Conservation (phyloP, 352 stramenopile genomes). For the Phytophthora cactorum region DNA sequence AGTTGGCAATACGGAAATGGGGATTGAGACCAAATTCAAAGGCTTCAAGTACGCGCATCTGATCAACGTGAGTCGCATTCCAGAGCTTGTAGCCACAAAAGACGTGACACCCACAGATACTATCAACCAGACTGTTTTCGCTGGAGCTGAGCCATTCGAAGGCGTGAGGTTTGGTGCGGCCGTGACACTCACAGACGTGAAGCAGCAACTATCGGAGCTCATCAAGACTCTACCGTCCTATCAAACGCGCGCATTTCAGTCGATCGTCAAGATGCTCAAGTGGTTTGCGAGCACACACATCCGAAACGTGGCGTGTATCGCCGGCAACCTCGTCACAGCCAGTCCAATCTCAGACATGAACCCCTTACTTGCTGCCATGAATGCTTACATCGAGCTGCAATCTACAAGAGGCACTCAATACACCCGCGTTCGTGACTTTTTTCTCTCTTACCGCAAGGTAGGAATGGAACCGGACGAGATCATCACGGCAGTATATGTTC, state of each 20-base stretch:
- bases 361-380: slow-evolving; percentile 92
- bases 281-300: slow-evolving; percentile 99
- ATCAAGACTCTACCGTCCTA: slow-evolving; percentile 45
- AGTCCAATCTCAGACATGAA: slow-evolving; percentile 99
- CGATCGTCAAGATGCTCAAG: slow-evolving; percentile 92
- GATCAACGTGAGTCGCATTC: slow-evolving; percentile 75
- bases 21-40: slow-evolving; percentile 97
- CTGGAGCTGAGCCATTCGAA: slow-evolving; percentile 48
- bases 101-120: slow-evolving; percentile 42
- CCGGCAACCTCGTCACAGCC: slow-evolving; percentile 96
- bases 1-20: slow-evolving; percentile 97
- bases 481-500: slow-evolving; percentile 92
- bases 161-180: slow-evolving; percentile 85
- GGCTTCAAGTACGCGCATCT: slow-evolving; percentile 76
- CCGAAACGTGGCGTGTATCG: slow-evolving; percentile 96
- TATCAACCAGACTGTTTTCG: slow-evolving; percentile 63
- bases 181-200: slow-evolving; percentile 76
- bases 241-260: slow-evolving; percentile 58
- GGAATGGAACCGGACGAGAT: slow-evolving; percentile 90
- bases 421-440: slow-evolving; percentile 92
- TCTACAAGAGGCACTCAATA: slow-evolving; percentile 45
- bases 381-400: slow-evolving; percentile 72
- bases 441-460: slow-evolving; percentile 95
- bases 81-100: slow-evolving; percentile 59
- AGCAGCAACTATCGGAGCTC: slow-evolving; percentile 56